These are phyloP conservation scores for Solanum hybrid DNA, from an alignment of 305 asterid species.

Conservation along the genomic window DNA sequence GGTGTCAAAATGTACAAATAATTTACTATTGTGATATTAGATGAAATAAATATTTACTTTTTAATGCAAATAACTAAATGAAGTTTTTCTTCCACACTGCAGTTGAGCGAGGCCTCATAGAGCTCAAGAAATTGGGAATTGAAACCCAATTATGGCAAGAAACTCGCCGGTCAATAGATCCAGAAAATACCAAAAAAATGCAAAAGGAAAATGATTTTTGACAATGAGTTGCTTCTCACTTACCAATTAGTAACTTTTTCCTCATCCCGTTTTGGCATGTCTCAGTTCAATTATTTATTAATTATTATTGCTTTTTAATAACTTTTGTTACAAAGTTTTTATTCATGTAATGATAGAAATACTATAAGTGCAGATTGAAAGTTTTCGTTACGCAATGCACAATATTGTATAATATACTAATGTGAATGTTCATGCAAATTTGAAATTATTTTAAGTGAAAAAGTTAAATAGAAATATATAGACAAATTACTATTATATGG, in stretches of 20 bases:
- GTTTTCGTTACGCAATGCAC: background rate
- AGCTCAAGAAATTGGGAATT: conserved; percentile 69
- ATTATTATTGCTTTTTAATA: background rate
- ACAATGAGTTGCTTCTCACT: conserved; percentile 4
- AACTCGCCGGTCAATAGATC: conserved; percentile 56
- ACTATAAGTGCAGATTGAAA: background rate
- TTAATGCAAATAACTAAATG: background rate
- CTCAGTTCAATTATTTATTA: background rate
- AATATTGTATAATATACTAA: background rate
- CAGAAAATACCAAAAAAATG: conserved; percentile 33
- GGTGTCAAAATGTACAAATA: background rate
- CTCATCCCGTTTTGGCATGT: background rate
- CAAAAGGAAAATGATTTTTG: conserved; percentile 42
- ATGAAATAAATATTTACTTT: background rate
- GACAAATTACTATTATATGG: background rate
- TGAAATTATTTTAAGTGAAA: background rate
- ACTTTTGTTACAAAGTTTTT: background rate
- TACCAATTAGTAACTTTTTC: background rate
- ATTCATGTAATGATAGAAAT: background rate
- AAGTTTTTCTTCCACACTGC: conserved; percentile 9
- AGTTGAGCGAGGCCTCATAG: conserved; percentile 76
- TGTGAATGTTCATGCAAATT: background rate
- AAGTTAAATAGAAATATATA: background rate
- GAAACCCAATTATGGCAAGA: conserved; percentile 83
- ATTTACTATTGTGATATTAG: background rate